Conservation (phyloP, 2,329 filamentous ascomycete species). For the Calycina marina region DNA sequence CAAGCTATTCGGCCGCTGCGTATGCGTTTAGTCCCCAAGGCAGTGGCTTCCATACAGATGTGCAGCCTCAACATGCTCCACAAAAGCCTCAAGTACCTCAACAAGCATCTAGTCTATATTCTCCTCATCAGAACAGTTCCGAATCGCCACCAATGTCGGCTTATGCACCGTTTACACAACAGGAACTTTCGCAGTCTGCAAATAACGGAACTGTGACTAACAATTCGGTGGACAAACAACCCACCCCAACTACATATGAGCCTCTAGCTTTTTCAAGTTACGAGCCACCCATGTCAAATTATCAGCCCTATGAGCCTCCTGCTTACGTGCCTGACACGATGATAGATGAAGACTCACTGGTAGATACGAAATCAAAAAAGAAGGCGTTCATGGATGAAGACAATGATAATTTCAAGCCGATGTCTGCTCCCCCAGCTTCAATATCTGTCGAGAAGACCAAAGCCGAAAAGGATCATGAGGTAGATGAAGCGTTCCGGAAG, state of each 20-base stretch:
- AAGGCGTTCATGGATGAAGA: constrained; percentile 74
- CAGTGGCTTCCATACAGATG: constrained; percentile 9
- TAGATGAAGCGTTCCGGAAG: constrained; percentile 72
- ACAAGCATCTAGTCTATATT: constrained; percentile 23
- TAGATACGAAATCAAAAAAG: constrained; percentile 48
- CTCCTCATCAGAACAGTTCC: constrained; percentile 18
- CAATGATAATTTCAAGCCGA: constrained; percentile 42
- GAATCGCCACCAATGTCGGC: constrained; percentile 15
- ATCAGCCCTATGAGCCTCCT: constrained; percentile 41
- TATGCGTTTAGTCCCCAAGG: constrained; percentile 10
- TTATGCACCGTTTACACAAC: constrained; percentile 10
- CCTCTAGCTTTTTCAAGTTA: constrained; percentile 18
- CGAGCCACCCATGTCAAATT: constrained; percentile 14
- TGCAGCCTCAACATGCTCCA: constrained; percentile 7
- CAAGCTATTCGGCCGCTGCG: constrained; percentile 10
- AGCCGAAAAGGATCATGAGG: constrained; percentile 59
- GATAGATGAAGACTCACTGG: constrained; percentile 25
- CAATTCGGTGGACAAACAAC: background rate
- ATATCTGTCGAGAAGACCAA: constrained; percentile 41
- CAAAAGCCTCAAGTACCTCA: constrained; percentile 9
- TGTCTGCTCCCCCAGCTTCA: constrained; percentile 24
- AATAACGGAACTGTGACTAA: background rate
- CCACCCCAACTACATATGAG: constrained; percentile 24
- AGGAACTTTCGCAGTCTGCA: background rate
- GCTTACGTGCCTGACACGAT: constrained; percentile 38